Conservation (phyloP, 176 grass and related monocot species). For the Phoenix dactylifera region DNA sequence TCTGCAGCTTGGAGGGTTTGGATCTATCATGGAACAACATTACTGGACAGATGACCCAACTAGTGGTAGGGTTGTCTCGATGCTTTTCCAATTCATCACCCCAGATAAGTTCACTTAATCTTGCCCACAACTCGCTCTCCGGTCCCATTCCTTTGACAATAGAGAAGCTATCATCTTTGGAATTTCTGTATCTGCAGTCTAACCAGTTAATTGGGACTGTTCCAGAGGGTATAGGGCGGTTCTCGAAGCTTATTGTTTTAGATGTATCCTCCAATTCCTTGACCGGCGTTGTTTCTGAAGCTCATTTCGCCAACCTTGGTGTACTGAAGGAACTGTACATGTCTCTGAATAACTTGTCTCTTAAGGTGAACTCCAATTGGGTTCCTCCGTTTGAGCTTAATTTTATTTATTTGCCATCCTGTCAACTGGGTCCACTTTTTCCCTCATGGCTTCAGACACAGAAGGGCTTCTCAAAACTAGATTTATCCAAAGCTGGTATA, state of each 20-base stretch:
- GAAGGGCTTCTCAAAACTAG: neutral
- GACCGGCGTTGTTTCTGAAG: slow-evolving; percentile 6
- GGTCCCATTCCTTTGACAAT: neutral
- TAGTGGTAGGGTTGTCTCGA: neutral
- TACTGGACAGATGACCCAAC: neutral
- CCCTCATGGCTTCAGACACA: slow-evolving; percentile 20
- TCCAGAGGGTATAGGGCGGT: slow-evolving; percentile 8
- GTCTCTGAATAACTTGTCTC: neutral
- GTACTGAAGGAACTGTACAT: neutral
- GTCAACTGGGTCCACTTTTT: slow-evolving; percentile 11
- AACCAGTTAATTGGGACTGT: slow-evolving; percentile 22
- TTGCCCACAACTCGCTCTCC: neutral
- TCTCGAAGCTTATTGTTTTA: neutral
- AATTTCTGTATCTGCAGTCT: neutral
- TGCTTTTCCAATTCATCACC: neutral
- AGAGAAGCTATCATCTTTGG: neutral
- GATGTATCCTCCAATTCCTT: neutral
- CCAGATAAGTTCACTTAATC: neutral
- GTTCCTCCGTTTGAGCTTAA: slow-evolving; percentile 5
- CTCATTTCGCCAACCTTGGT: slow-evolving; percentile 2
- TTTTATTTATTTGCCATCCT: neutral
- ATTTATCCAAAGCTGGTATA: slow-evolving; percentile 18
- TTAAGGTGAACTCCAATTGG: slow-evolving; percentile 10
- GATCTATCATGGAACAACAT: neutral
- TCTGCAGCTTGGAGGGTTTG: neutral